Conservation (phyloP, 2,329 filamentous ascomycete genomes). For the Kalaharituber pfeilii region DNA sequence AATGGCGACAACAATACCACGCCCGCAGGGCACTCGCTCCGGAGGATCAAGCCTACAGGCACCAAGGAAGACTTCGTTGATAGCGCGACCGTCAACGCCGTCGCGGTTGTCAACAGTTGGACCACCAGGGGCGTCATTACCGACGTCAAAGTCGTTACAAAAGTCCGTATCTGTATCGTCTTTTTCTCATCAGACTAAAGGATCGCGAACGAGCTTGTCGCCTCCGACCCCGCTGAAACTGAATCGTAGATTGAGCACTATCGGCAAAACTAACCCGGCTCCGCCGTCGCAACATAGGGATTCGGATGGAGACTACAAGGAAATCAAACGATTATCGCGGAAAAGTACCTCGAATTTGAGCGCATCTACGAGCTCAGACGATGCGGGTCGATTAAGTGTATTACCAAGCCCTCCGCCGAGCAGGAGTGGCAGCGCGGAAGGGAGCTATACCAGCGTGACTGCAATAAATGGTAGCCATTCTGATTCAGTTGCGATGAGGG, state of each 20-base stretch:
- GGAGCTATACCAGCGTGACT: slow-evolving; percentile 78
- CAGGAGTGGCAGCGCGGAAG: slow-evolving; percentile 77
- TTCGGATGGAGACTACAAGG: neutral
- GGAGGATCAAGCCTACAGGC: neutral
- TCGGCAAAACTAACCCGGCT: neutral
- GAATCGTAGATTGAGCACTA: neutral
- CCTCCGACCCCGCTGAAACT: neutral
- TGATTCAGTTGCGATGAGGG: slow-evolving; percentile 22
- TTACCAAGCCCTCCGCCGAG: slow-evolving; percentile 51
- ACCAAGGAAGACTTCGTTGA: neutral
- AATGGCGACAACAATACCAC: neutral
- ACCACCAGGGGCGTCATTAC: neutral
- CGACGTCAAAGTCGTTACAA: neutral
- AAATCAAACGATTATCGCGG: neutral
- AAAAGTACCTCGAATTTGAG: neutral
- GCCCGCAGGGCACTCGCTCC: neutral
- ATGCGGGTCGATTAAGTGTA: neutral
- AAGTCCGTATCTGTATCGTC: neutral
- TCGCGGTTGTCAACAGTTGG: neutral
- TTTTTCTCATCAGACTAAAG: neutral
- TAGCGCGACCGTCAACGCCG: neutral
- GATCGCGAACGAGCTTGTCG: neutral
- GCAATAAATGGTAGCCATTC: slow-evolving; percentile 56
- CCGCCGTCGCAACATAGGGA: neutral
- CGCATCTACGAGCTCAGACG: neutral